Percentiles rank a stretch among this genome's conserved stretches.
These are phyloP conservation scores for Mycena albidolilacea DNA, from an alignment of 768 basidiomycete species.

Conservation along the genomic window DNA sequence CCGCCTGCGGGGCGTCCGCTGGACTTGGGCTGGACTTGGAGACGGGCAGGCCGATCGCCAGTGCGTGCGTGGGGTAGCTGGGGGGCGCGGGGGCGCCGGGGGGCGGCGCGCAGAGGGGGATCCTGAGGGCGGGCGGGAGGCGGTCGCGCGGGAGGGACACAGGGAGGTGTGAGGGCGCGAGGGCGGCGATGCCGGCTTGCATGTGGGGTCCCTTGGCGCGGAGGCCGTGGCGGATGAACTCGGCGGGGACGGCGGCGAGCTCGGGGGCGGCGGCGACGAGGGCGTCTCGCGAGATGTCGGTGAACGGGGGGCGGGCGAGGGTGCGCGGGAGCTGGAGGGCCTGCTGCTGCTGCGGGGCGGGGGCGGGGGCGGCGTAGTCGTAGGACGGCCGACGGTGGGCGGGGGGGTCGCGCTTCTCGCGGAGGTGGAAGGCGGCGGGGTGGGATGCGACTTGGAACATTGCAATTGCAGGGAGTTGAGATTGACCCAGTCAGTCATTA, in stretches of 20 bases:
- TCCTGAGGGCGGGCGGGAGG: constrained; percentile 46
- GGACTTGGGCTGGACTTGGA: constrained; percentile 35
- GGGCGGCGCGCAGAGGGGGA: constrained; percentile 39
- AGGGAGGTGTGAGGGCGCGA: constrained; percentile 51
- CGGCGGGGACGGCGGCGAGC: constrained; percentile 61
- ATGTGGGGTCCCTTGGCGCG: constrained; percentile 40
- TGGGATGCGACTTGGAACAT: constrained; percentile 14
- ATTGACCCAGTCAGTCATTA: not conserved
- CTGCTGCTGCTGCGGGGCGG: not conserved
- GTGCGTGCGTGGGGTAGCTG: constrained; percentile 58
- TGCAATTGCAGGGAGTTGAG: not conserved
- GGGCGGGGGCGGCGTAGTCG: not conserved
- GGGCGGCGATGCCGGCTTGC: constrained; percentile 45
- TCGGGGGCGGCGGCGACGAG: constrained; percentile 66
- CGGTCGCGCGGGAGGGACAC: constrained; percentile 48
- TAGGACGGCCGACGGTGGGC: not conserved
- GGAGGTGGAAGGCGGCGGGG: not conserved
- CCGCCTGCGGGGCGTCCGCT: constrained; percentile 45
- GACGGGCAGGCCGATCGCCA: constrained; percentile 59
- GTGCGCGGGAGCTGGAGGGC: constrained; percentile 61
- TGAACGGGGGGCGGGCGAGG: constrained; percentile 66
- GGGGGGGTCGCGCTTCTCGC: not conserved
- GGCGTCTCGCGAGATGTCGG: constrained; percentile 61
- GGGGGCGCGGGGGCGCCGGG: constrained; percentile 39
- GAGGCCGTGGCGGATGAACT: constrained; percentile 69